Percentiles rank a stretch among this genome's conserved stretches.
These are phyloP conservation scores for Gloeostereum incarnatum DNA, from an alignment of 768 basidiomycete genomes.

Conservation along the genomic window DNA sequence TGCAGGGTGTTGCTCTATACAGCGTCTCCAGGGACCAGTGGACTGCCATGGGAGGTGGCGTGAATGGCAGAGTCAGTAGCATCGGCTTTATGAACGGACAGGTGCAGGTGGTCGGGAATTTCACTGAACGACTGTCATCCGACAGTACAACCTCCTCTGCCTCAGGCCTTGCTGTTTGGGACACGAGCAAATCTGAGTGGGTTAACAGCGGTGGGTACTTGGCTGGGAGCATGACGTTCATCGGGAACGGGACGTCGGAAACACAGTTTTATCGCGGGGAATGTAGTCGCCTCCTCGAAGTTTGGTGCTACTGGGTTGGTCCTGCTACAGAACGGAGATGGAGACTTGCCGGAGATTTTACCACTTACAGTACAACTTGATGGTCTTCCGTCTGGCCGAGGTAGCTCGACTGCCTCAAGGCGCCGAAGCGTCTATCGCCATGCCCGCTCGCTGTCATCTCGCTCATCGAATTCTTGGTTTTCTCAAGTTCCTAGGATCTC, in stretches of 20 bases:
- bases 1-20: slow-evolving; percentile 63
- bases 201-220: slow-evolving; percentile 67
- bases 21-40: slow-evolving; percentile 57
- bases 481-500: slow-evolving; percentile 32
- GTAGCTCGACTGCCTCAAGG: slow-evolving; percentile 19
- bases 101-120: slow-evolving; percentile 68
- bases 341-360: slow-evolving; percentile 45
- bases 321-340: slow-evolving; percentile 57
- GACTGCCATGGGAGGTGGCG: slow-evolving; percentile 60
- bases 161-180: slow-evolving; percentile 73
- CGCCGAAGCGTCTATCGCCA: too few relatives aligned
- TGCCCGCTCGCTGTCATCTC: slow-evolving; percentile 20
- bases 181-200: slow-evolving; percentile 54
- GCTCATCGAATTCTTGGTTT: slow-evolving; percentile 38
- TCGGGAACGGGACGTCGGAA: slow-evolving; percentile 55
- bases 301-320: slow-evolving; percentile 79
- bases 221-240: slow-evolving; percentile 58
- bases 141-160: slow-evolving; percentile 24
- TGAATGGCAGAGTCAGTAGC: slow-evolving; percentile 66
- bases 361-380: slow-evolving; percentile 55
- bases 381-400: slow-evolving; percentile 20
- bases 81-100: slow-evolving; percentile 41
- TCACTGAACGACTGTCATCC: slow-evolving; percentile 37
- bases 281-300: slow-evolving; percentile 39
- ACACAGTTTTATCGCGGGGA: slow-evolving; percentile 66